Conservation (phyloP, 2,329 filamentous ascomycete genomes). For the Didymella glomerata region DNA sequence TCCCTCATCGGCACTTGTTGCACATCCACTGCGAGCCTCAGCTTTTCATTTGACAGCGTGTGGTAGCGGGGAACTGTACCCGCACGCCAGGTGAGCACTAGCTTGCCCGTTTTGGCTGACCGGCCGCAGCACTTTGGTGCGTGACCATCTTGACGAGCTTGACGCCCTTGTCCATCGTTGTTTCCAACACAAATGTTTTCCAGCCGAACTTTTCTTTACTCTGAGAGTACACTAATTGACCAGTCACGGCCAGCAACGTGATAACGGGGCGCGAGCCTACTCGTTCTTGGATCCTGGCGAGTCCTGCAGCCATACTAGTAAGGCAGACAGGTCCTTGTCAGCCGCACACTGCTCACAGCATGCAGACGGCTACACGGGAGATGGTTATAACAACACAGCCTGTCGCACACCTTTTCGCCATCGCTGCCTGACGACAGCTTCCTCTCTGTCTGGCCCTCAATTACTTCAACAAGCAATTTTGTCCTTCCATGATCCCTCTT, state of each 20-base stretch:
- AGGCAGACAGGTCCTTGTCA: conserved; percentile 20
- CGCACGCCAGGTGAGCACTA: conserved; percentile 12
- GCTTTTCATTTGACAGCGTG: conserved; percentile 8
- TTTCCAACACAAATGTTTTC: conserved; percentile 12
- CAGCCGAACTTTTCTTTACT: conserved; percentile 18
- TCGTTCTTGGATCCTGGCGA: conserved; percentile 13
- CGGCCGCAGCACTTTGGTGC: conserved; percentile 18
- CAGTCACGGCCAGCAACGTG: conserved; percentile 19
- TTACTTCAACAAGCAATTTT: conserved; percentile 1
- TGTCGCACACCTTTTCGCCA: conserved; percentile 6
- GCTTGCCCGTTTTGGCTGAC: conserved; percentile 17
- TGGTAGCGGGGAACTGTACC: conserved; percentile 15
- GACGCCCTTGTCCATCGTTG: conserved; percentile 15
- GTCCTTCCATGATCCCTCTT: conserved; percentile 18
- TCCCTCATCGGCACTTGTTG: conserved; percentile 18
- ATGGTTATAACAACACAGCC: conserved; percentile 17
- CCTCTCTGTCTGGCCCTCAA: not conserved
- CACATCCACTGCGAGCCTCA: conserved; percentile 8
- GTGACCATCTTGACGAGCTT: conserved; percentile 16
- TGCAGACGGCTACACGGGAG: conserved; percentile 9
- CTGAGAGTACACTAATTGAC: conserved; percentile 23
- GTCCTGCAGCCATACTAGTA: conserved; percentile 16
- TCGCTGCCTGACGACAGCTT: conserved; percentile 1
- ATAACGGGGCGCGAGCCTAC: conserved; percentile 19
- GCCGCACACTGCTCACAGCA: conserved; percentile 12